Conservation (phyloP, 495 filamentous ascomycete species). For the Penicillium waksmanii region DNA sequence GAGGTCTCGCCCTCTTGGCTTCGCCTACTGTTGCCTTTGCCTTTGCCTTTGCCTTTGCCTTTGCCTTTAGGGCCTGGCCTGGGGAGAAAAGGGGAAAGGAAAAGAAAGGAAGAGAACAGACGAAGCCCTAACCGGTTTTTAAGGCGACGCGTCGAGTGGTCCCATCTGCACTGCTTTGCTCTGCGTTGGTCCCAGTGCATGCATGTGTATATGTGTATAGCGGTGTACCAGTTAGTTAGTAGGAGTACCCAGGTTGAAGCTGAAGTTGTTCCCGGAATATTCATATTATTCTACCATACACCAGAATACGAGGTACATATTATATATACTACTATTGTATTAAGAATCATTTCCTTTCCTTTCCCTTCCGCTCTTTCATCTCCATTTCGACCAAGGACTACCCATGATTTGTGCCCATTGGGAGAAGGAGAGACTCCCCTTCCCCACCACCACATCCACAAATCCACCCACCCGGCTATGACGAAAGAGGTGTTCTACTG, state of each 20-base stretch:
- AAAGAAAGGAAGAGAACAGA: neutral
- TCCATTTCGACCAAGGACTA: slow-evolving; percentile 10
- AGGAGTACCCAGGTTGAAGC: too few species aligned
- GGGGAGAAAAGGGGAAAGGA: neutral
- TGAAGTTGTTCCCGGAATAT: too few species aligned
- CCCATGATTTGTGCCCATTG: slow-evolving; percentile 7
- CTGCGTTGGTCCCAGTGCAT: slow-evolving; percentile 12
- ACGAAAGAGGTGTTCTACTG: slow-evolving; percentile 36
- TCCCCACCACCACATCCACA: slow-evolving; percentile 13
- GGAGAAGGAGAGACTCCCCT: neutral
- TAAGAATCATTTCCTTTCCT: too few species aligned
- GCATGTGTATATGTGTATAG: neutral
- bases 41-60: slow-evolving; percentile 6
- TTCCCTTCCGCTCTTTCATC: neutral
- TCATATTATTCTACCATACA: too few species aligned
- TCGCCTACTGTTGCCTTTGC: slow-evolving; percentile 12
- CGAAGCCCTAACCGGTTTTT: neutral
- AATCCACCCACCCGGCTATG: slow-evolving; percentile 24
- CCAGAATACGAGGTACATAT: too few species aligned
- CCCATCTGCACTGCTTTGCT: slow-evolving; percentile 12
- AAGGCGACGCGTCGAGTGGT: slow-evolving; percentile 8
- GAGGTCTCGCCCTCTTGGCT: slow-evolving; percentile 18
- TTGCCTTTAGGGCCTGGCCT: neutral
- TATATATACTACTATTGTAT: too few species aligned
- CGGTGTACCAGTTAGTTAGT: neutral